A percentile compares a stretch with the other conserved stretches of the same genome.
Evolutionary conservation across 2,329 filamentous ascomycete genomes (phyloP).

Genomic region (Xylariaceae sp.): DNA sequence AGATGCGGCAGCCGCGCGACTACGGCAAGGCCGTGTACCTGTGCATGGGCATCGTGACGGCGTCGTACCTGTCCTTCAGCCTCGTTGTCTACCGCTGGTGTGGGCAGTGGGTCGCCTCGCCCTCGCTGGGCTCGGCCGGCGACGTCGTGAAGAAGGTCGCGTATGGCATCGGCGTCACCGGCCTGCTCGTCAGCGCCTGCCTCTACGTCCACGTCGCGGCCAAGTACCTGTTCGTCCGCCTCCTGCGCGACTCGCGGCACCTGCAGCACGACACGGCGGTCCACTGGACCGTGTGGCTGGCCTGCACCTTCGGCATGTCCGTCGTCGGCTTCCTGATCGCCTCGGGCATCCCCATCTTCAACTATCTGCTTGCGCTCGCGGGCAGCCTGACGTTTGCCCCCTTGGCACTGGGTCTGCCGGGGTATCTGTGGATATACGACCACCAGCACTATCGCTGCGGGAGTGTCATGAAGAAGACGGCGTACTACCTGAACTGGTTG

Average conservation of each 20-base stretch:
- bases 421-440: constrained; percentile 5
- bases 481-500: constrained; percentile 5
- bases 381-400: constrained; percentile 4
- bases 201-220: constrained; percentile 28
- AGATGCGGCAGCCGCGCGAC: constrained; percentile 57
- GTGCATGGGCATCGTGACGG: constrained; percentile 53
- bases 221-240: constrained; percentile 32
- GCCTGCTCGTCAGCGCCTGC: constrained; percentile 41
- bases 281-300: constrained; percentile 21
- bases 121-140: constrained; percentile 58
- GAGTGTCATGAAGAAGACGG: background rate
- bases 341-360: constrained; percentile 4
- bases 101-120: constrained; percentile 58
- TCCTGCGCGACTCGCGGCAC: constrained; percentile 10
- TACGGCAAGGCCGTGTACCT: constrained; percentile 57
- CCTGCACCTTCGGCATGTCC: constrained; percentile 16
- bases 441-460: constrained; percentile 5
- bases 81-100: constrained; percentile 60
- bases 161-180: constrained; percentile 55
- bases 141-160: constrained; percentile 55
- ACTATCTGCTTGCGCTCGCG: constrained; percentile 3
- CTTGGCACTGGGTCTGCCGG: background rate
- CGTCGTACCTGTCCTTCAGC: constrained; percentile 52
- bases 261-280: background rate
- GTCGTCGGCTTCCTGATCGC: constrained; percentile 4